Base-by-base conservation (phyloP, 305 asterid genomes). In the Fraxinus paxiana region DNA sequence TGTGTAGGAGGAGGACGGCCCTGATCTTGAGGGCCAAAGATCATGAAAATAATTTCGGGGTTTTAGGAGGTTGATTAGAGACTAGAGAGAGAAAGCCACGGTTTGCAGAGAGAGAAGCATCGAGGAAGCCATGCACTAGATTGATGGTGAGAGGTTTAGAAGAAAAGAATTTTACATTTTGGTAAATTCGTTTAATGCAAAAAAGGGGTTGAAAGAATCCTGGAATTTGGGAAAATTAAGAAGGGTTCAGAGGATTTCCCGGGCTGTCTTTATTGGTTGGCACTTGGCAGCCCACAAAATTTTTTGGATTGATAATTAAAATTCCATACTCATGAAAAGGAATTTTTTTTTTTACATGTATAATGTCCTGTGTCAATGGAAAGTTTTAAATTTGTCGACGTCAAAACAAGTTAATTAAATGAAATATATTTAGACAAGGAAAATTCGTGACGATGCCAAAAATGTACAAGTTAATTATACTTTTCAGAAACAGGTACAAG, bases 131-230 rank as follows among this genome's bases (percentile, higher is more conserved):
- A 13, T 31, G 75, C 75, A 69, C 18, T 69, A 34, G 41, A 69
- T 69, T 69, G 75, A 69, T 69, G 74, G 24, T 69, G 74, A 69
- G 74, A 69, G 22, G 74, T 69, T 69, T 69, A 69, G 41, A 37
- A 15, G 74, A 69, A 15, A 28, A 20, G 1, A 6, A 10, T 30
- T 15, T 69, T 31, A 31, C 74, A 31, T 69, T 69, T 31, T 28
- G 8, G 38, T 28, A 28, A 67, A 67, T 28, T 67, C 33, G 74
- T 33, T 67, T 13, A 13, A 67, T 10, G 20, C 38, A 5, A 67
- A 67, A 67, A 5, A 5, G 5, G 38, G 38, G 20, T 69, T 69
- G 41, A 69, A 69, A 69, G 75, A 69, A 69, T 69, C 75, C 75
- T 15, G 35, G 43, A 38, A 69, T 69, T 69, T 69, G 38, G 75